Conservation (phyloP, 768 basidiomycete species). For the Neoboletus subvelutipes region DNA sequence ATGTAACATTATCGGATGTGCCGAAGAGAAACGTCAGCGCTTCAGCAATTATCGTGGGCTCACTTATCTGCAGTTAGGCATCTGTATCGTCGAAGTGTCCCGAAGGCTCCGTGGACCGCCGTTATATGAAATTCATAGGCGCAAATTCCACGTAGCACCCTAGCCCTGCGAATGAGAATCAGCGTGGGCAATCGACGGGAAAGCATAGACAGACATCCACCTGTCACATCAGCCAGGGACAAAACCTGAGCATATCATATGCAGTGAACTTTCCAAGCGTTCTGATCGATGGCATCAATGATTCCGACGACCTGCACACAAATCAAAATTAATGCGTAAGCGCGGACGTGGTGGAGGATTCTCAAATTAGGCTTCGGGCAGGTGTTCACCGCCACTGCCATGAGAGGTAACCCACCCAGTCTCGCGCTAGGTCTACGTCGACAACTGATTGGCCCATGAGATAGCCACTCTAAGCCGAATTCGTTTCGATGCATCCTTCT, state of each 20-base stretch:
- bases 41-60: background rate
- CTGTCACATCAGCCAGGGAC: constrained; percentile 5
- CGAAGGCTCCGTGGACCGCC: constrained; percentile 10
- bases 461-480: background rate
- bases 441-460: background rate
- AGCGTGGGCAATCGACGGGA: background rate
- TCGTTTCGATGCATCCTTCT: background rate
- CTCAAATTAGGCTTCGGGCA: constrained; percentile 3
- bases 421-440: background rate
- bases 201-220: background rate
- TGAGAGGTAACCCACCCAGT: background rate
- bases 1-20: constrained; percentile 2
- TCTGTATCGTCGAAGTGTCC: background rate
- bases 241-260: constrained; percentile 1
- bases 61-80: background rate
- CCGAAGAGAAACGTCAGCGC: background rate
- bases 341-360: background rate
- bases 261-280: background rate
- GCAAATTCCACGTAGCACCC: background rate
- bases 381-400: background rate
- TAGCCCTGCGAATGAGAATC: constrained; percentile 8
- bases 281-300: constrained; percentile 11
- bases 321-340: background rate
- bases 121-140: constrained; percentile 15
- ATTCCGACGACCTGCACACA: constrained; percentile 7